phyloP scores from a whole-genome alignment of 331 rosid species.

The Ulmus americana region DNA sequence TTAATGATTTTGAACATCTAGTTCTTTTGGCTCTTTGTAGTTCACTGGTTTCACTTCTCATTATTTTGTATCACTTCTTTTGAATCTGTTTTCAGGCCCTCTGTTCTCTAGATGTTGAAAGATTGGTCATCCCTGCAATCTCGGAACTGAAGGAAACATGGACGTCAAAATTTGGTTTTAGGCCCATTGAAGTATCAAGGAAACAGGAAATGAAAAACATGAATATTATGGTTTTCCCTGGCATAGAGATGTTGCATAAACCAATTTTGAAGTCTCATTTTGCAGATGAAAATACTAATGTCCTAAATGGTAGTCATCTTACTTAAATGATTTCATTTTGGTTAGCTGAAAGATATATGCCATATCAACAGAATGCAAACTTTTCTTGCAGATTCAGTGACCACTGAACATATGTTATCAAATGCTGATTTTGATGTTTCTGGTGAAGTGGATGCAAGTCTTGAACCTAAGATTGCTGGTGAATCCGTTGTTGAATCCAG shows the following conservation, averaged over 20 bases:
- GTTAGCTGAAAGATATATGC: background rate
- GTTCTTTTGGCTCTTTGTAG: background rate
- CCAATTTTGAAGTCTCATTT: conserved; percentile 30
- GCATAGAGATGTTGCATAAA: conserved; percentile 75
- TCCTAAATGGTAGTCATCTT: conserved; percentile 39
- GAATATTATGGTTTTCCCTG: conserved; percentile 78
- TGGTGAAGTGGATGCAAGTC: conserved; percentile 20
- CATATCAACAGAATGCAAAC: conserved; percentile 7
- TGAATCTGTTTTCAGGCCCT: conserved; percentile 53
- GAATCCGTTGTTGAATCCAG: conserved; percentile 29
- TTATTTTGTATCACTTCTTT: background rate
- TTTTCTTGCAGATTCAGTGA: conserved; percentile 32
- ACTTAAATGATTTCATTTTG: background rate
- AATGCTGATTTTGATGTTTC: conserved; percentile 24
- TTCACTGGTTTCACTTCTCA: conserved; percentile 28
- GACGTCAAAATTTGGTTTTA: conserved; percentile 82
- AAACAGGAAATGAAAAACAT: conserved; percentile 49
- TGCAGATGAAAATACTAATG: conserved; percentile 25
- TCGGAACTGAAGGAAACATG: conserved; percentile 70
- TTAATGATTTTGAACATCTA: too few species aligned
- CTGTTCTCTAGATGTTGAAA: conserved; percentile 62
- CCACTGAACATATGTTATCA: conserved; percentile 22
- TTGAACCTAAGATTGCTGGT: conserved; percentile 27
- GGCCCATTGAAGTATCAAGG: conserved; percentile 49
- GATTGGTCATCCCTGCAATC: conserved; percentile 86